Conservation (phyloP, 352 stramenopile genomes). For the Pythium myriotylum region DNA sequence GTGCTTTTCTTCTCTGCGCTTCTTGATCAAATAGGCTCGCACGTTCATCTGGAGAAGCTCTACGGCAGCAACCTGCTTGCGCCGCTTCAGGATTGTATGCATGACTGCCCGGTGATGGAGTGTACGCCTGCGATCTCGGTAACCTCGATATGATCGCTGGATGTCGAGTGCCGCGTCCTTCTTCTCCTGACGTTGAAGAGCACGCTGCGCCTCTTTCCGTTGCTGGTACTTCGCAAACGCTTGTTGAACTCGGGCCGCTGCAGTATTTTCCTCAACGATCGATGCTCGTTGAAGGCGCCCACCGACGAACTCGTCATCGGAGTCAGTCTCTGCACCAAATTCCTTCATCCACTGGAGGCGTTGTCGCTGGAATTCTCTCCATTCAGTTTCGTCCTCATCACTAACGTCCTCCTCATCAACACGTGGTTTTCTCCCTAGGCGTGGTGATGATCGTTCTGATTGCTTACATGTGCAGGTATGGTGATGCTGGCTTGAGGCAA, state of each 20-base stretch:
- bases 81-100: constrained; percentile 43
- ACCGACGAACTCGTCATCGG: constrained; percentile 2
- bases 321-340: constrained; percentile 9
- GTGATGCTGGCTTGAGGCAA: too few species aligned
- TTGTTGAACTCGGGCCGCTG: constrained; percentile 49
- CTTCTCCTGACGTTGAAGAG: constrained; percentile 50
- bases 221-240: constrained; percentile 65
- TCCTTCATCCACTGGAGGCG: neutral
- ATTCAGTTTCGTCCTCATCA: constrained; percentile 21
- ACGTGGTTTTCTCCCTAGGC: constrained; percentile 12
- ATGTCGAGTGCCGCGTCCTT: constrained; percentile 60
- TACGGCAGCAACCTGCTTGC: constrained; percentile 55
- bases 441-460: neutral
- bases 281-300: constrained; percentile 30
- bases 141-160: constrained; percentile 66
- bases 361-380: constrained; percentile 30
- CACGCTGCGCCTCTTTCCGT: constrained; percentile 52
- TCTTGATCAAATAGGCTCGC: constrained; percentile 61
- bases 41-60: constrained; percentile 70
- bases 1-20: constrained; percentile 18
- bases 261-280: constrained; percentile 50
- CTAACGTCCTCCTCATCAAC: constrained; percentile 26
- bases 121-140: constrained; percentile 45
- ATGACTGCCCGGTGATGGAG: constrained; percentile 62
- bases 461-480: neutral